Evolutionary conservation across 768 basidiomycete species (phyloP).

Genomic region (Tylopilus subfusipes): DNA sequence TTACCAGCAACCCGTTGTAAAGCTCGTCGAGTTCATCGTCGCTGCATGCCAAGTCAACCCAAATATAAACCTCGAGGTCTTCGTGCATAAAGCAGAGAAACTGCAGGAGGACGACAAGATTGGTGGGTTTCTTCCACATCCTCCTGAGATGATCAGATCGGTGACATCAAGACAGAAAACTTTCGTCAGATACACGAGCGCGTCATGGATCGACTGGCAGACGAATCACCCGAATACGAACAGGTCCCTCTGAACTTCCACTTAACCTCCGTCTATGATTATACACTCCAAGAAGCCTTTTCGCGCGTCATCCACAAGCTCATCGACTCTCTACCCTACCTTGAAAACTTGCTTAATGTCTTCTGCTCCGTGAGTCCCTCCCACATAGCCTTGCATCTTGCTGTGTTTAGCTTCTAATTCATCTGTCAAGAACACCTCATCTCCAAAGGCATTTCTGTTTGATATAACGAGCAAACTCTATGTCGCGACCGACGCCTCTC

Average conservation of each 20-base stretch:
- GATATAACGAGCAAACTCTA: conserved; percentile 82
- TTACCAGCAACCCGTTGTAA: conserved; percentile 79
- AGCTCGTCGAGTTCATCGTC: conserved; percentile 77
- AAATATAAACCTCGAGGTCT: conserved; percentile 79
- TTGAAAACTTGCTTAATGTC: conserved; percentile 85
- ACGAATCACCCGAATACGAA: conserved; percentile 72
- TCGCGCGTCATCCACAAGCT: conserved; percentile 86
- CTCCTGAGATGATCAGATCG: not conserved
- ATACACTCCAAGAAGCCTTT: conserved; percentile 88
- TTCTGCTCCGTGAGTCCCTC: conserved; percentile 63
- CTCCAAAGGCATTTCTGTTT: conserved; percentile 92
- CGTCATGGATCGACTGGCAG: conserved; percentile 75
- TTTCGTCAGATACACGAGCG: conserved; percentile 89
- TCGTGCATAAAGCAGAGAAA: conserved; percentile 94
- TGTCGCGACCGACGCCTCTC: conserved; percentile 90
- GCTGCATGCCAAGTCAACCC: conserved; percentile 75
- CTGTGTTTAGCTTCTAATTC: not conserved
- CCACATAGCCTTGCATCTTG: not conserved
- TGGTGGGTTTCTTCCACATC: conserved; percentile 44
- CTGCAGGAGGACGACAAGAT: conserved; percentile 88
- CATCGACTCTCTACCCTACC: conserved; percentile 76
- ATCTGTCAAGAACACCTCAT: conserved; percentile 71
- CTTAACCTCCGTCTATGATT: conserved; percentile 91
- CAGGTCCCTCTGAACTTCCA: conserved; percentile 81
- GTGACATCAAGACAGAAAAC: conserved; percentile 57